Percentiles rank a stretch among this genome's conserved stretches.
Evolutionary conservation across 768 basidiomycete species (phyloP).

Genomic region (Pleurotus tuber-regium): DNA sequence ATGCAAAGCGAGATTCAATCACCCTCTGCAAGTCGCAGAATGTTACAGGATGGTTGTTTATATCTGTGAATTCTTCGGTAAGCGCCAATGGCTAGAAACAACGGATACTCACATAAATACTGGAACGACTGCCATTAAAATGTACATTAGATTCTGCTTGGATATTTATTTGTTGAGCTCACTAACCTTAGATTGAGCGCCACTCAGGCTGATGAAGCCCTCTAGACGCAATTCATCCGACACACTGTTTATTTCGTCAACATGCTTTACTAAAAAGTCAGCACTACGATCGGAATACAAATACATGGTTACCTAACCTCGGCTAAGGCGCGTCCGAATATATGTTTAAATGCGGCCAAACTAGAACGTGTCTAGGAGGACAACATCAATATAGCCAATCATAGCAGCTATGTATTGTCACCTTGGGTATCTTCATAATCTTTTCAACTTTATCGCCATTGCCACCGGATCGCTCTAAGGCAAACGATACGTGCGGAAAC

Average conservation of each 20-base stretch:
- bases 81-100: background rate
- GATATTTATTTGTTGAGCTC: no score
- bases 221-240: slow-evolving; percentile 54
- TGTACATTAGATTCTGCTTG: no score
- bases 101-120: slow-evolving; percentile 66
- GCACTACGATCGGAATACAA: slow-evolving; percentile 1
- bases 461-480: slow-evolving; percentile 54
- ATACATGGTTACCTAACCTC: slow-evolving; percentile 46
- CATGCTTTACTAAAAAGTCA: slow-evolving; percentile 44
- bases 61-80: slow-evolving; percentile 42
- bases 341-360: slow-evolving; percentile 63
- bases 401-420: slow-evolving; percentile 25
- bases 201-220: slow-evolving; percentile 85
- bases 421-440: slow-evolving; percentile 67
- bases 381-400: background rate
- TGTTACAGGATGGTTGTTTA: slow-evolving; percentile 74
- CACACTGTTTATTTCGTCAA: slow-evolving; percentile 56
- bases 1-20: slow-evolving; percentile 64
- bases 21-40: slow-evolving; percentile 63
- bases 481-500: slow-evolving; percentile 68
- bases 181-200: slow-evolving; percentile 71
- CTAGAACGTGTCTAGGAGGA: slow-evolving; percentile 57
- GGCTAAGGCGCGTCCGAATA: slow-evolving; percentile 71
- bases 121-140: slow-evolving; percentile 76
- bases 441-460: slow-evolving; percentile 32